Evolutionary conservation across 2,329 filamentous ascomycete genomes (phyloP).

Genomic region (Beauveria medogensis): DNA sequence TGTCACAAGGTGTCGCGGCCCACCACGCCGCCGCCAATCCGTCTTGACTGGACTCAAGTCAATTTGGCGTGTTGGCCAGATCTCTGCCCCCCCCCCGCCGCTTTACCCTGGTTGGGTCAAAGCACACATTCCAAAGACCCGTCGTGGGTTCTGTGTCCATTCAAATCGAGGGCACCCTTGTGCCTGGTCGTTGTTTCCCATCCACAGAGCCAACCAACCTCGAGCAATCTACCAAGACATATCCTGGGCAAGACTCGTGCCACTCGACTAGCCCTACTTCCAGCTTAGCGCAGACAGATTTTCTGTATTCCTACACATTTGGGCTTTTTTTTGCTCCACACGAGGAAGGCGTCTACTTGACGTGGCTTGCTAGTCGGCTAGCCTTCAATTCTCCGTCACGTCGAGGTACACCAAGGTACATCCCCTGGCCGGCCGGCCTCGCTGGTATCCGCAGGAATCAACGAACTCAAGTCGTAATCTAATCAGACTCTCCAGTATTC

Average conservation of each 20-base stretch:
- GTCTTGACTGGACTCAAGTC: neutral
- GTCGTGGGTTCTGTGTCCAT: neutral
- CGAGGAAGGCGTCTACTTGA: neutral
- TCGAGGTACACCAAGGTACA: neutral
- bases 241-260: neutral
- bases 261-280: neutral
- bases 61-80: neutral
- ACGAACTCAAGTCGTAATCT: neutral
- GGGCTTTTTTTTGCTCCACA: slow-evolving; percentile 1
- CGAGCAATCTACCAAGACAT: neutral
- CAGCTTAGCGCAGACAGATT: neutral
- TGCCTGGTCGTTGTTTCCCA: neutral
- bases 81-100: neutral
- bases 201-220: neutral
- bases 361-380: neutral
- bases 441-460: neutral
- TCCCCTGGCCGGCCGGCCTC: neutral
- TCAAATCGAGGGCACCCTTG: neutral
- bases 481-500: neutral
- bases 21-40: neutral
- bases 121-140: neutral
- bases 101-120: neutral
- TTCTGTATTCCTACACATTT: neutral
- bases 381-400: neutral
- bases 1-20: neutral